Evolutionary conservation across 768 basidiomycete species (phyloP).

Genomic region (Podaxis sp.): DNA sequence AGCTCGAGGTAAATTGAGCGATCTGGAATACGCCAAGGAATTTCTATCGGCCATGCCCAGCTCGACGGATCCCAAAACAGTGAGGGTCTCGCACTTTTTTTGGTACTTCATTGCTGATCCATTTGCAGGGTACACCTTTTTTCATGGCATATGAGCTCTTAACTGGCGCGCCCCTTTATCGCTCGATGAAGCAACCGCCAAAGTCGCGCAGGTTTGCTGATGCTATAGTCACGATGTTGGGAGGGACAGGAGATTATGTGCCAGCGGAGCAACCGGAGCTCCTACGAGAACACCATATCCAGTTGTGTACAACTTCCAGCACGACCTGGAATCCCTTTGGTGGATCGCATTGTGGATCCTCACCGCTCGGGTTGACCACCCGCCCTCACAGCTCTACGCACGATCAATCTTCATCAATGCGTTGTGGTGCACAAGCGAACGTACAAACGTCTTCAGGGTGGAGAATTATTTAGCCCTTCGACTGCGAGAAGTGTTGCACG

Average conservation of each 20-base stretch:
- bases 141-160: conserved; percentile 10
- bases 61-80: not conserved
- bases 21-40: not conserved
- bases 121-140: conserved; percentile 7
- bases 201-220: not conserved
- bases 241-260: too few species aligned
- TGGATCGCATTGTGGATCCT: conserved; percentile 6
- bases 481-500: too few species aligned
- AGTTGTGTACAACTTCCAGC: not conserved
- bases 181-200: too few species aligned
- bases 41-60: not conserved
- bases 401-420: not conserved
- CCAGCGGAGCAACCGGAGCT: not conserved
- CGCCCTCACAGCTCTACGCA: not conserved
- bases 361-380: not conserved
- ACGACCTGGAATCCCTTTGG: conserved; percentile 7
- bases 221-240: not conserved
- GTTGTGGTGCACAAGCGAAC: not conserved
- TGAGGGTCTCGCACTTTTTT: not conserved
- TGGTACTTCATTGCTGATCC: not conserved
- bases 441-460: not conserved
- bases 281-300: not conserved
- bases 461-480: not conserved
- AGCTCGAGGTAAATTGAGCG: not conserved
- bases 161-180: not conserved